A percentile compares a stretch with the other conserved stretches of the same genome.
These are phyloP conservation scores for Phytophthora idaei DNA, from an alignment of 352 stramenopile genomes.

Conservation along the genomic window DNA sequence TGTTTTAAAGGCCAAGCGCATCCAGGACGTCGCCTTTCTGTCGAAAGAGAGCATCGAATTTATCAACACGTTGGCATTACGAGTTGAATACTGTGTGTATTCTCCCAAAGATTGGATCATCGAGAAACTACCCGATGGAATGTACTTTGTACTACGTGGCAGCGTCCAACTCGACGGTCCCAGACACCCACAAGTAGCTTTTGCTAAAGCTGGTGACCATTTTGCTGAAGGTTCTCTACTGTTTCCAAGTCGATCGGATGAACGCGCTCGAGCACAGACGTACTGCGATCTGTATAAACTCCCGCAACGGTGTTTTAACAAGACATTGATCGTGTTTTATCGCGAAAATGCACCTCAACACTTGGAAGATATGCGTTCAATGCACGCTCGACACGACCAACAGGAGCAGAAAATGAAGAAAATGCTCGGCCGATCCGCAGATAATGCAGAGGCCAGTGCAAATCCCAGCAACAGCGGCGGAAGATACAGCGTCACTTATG, in stretches of 20 bases:
- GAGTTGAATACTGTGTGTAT: constrained; percentile 54
- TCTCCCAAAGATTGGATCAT: constrained; percentile 81
- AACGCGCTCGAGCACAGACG: constrained; percentile 63
- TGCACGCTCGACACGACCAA: constrained; percentile 58
- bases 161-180: constrained; percentile 52
- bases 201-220: constrained; percentile 55
- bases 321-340: constrained; percentile 61
- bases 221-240: constrained; percentile 65
- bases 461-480: not conserved
- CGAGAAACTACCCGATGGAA: constrained; percentile 62
- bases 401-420: constrained; percentile 85
- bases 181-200: constrained; percentile 32
- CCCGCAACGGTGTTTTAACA: constrained; percentile 53
- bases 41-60: constrained; percentile 73
- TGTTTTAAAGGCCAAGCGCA: constrained; percentile 61
- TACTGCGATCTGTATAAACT: constrained; percentile 84
- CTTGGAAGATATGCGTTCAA: constrained; percentile 63
- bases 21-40: constrained; percentile 65
- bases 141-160: constrained; percentile 70
- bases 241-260: constrained; percentile 46
- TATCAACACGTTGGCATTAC: constrained; percentile 65
- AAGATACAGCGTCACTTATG: constrained; percentile 16
- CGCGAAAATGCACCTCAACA: constrained; percentile 32
- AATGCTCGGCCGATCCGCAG: constrained; percentile 55
- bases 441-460: constrained; percentile 5